phyloP scores from a whole-genome alignment of 306 rosid species.

The Elaeagnus macrophylla region DNA sequence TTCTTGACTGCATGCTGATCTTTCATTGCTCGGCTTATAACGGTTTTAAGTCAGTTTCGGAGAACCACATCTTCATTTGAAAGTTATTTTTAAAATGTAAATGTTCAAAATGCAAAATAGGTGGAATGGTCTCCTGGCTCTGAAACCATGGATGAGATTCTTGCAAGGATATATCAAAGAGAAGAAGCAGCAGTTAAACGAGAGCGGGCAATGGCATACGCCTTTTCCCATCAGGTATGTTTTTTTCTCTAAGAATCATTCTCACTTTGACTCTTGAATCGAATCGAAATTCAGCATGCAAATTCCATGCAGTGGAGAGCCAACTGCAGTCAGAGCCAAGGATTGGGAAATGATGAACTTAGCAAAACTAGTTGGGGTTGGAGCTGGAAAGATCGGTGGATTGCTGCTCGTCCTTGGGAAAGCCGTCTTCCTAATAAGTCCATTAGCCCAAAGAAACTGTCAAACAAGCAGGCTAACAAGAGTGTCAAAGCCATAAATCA shows the following conservation, averaged over 20 bases:
- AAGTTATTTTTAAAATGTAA: neutral
- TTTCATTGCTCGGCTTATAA: no score
- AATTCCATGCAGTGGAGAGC: conserved; percentile 65
- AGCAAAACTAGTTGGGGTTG: conserved; percentile 78
- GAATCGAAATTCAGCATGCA: conserved; percentile 6
- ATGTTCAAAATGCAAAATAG: conserved; percentile 17
- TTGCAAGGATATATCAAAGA: conserved; percentile 52
- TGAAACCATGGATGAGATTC: conserved; percentile 77
- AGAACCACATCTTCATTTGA: neutral
- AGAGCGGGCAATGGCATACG: conserved; percentile 80
- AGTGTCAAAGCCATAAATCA: conserved; percentile 21
- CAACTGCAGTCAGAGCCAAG: conserved; percentile 58
- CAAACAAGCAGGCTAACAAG: conserved; percentile 25
- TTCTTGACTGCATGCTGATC: no score
- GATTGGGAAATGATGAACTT: conserved; percentile 49
- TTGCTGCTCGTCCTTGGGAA: conserved; percentile 88
- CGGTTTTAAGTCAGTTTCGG: no score
- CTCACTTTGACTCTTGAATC: neutral
- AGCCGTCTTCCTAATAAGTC: conserved; percentile 37
- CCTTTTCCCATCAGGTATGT: conserved; percentile 72
- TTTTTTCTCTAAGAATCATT: neutral
- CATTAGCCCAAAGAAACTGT: conserved; percentile 36
- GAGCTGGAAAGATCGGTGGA: conserved; percentile 86
- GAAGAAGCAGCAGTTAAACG: conserved; percentile 68
- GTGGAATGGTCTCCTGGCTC: conserved; percentile 69